Base-by-base conservation (phyloP, 2,329 filamentous ascomycete species). In the Pezicula radicicola region DNA sequence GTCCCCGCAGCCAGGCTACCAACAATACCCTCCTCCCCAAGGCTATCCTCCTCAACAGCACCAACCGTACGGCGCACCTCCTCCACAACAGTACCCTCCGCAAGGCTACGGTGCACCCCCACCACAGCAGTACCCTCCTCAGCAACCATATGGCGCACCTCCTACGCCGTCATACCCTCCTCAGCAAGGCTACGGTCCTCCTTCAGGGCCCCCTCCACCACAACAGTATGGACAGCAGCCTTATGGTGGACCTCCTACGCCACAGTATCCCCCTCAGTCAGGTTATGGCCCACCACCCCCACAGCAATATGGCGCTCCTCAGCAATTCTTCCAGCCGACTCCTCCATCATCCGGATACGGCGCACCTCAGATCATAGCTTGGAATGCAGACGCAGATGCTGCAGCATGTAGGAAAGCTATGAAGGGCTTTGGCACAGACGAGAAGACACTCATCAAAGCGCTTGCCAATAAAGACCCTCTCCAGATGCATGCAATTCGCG, bases 381-480 rank as follows among this genome's bases (percentile, higher is more conserved):
- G 79, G 76, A 85, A 96, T 57, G 86, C 83, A 45, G 77, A 74
- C 3, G 72, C 75, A 12, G 85, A 94, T 60, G 88, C 90, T 0
- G 81, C 91, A 52, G 81, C 77, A 4, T 75, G 96, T 19, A 83
- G 90, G 49, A 80, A 80, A 60, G 90, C 93, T 2, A 96, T 97
- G 91, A 96, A 96, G 70, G 91, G 91, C 0, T 89, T 96, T 56
- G 93, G 92, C 33, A 97, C 92, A 0, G 84, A 97, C 63, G 92
- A 97, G 68, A 87, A 84, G 63, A 70, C 80, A 0, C 74, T 97
- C 15, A 92, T 96, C 57, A 74, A 76, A 2, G 74, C 86, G 3
- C 74, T 97, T 8, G 74, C 87, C 3, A 81, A 78, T 59, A 86
- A 91, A 56, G 89, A 95, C 57, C 88, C 92, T 1, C 74, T 91